Percentiles rank a stretch among this genome's conserved stretches.
Conservation (phyloP, 805 yeast species). For the Saccharomycopsis lassenensis region DNA sequence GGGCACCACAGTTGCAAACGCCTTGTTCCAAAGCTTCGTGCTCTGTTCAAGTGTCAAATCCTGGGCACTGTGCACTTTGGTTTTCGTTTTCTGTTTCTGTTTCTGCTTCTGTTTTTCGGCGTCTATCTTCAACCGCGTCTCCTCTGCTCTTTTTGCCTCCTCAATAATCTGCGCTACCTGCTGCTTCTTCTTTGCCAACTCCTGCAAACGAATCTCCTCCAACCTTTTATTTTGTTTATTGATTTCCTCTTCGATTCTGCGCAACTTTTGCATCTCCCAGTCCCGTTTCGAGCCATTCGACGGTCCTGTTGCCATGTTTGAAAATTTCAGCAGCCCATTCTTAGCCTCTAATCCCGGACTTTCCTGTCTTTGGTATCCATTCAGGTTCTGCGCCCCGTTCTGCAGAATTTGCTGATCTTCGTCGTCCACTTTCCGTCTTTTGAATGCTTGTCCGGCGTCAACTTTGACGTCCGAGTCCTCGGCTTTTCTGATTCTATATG, state of each 20-base stretch:
- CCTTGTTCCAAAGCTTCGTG: conserved; percentile 25
- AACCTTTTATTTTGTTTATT: conserved; percentile 23
- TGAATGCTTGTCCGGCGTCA: conserved; percentile 12
- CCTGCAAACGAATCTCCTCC: conserved; percentile 22
- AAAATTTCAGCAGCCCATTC: conserved; percentile 7
- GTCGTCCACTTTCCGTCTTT: conserved; percentile 19
- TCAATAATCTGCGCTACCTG: conserved; percentile 30
- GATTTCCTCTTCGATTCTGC: conserved; percentile 22
- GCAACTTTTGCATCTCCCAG: not conserved
- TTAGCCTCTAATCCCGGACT: conserved; percentile 23
- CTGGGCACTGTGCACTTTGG: conserved; percentile 19
- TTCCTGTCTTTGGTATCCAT: conserved; percentile 6
- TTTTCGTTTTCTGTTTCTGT: conserved; percentile 21
- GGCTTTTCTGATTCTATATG: conserved; percentile 72
- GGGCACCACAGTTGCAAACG: conserved; percentile 69
- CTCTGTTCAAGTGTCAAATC: conserved; percentile 18
- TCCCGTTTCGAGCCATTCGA: not conserved
- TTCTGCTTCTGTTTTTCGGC: conserved; percentile 19
- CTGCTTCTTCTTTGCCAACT: conserved; percentile 23
- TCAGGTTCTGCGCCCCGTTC: not conserved
- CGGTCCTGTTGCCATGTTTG: not conserved
- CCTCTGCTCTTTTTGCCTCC: conserved; percentile 27
- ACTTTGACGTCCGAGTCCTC: conserved; percentile 20
- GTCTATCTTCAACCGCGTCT: conserved; percentile 22
- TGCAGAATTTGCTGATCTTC: conserved; percentile 4